A percentile compares a stretch with the other conserved stretches of the same genome.
These are phyloP conservation scores for Sphagnum tenellum DNA, from an alignment of 225 moss, liverwort and hornwort genomes.

Conservation along the genomic window DNA sequence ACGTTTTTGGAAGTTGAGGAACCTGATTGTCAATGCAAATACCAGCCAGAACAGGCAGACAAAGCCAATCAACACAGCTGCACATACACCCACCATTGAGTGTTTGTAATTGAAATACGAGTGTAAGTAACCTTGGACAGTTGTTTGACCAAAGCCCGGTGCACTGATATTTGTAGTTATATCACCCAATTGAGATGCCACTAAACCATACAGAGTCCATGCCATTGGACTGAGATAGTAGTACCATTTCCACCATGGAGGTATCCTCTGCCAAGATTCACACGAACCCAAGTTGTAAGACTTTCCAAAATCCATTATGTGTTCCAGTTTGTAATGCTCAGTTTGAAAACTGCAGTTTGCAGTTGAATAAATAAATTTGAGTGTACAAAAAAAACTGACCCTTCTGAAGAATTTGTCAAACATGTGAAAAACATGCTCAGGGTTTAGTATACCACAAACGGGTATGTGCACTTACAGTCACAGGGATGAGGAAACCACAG, in stretches of 20 bases:
- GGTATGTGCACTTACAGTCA: conserved; percentile 27
- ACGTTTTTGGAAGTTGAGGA: conserved; percentile 80
- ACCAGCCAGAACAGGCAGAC: conserved; percentile 53
- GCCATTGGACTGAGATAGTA: conserved; percentile 82
- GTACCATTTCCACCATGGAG: conserved; percentile 84
- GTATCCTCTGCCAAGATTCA: conserved; percentile 50
- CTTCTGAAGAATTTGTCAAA: too few relatives aligned
- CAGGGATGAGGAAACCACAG: conserved; percentile 80
- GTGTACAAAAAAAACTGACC: too few relatives aligned
- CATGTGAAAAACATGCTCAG: too few relatives aligned
- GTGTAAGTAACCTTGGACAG: conserved; percentile 38
- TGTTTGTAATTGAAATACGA: conserved; percentile 63
- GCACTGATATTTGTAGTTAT: conserved; percentile 23
- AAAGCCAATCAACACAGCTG: conserved; percentile 47
- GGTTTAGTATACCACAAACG: too few relatives aligned
- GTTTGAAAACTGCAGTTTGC: too few relatives aligned
- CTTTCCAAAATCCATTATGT: too few relatives aligned
- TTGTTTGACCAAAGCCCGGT: conserved; percentile 18
- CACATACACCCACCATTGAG: conserved; percentile 69
- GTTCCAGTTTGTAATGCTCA: too few relatives aligned
- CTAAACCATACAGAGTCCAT: conserved; percentile 87
- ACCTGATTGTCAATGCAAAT: conserved; percentile 80
- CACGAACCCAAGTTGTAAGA: too few relatives aligned
- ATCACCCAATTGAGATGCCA: conserved; percentile 78
- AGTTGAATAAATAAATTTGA: too few relatives aligned